Evolutionary conservation across 306 rosid genomes (phyloP), one percentile per base, ranked within the genome.

Genomic region (Dryas alaskensis): DNA sequence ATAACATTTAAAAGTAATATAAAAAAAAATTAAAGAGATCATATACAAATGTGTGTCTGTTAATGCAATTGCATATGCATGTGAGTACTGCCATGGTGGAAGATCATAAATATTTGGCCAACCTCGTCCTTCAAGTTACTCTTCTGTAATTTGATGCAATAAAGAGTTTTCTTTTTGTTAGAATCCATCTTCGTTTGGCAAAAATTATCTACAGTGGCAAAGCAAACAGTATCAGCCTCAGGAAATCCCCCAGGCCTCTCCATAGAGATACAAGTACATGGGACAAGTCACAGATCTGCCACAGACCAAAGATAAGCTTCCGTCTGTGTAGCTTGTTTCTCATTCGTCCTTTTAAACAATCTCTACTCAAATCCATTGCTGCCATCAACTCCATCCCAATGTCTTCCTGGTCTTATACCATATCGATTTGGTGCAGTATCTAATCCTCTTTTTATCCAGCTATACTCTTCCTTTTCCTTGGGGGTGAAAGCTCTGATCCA

Each of bases 271-370:
- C 22, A 25, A 27, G 11, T 19, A 39, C 44, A 13, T 3, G 54
- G 54, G 54, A 78, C 77, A 77, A 27, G 48, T 86, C 74, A 86
- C 97, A 94, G 91, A 87, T 94, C 97, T 50, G 98, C 81, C 45
- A 91, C 92, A 10, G 95, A 94, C 97, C 97, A 94, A 16, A 91
- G 89, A 79, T 91, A 88, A 55, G 98, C 98, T 83, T 94, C 98
- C 67, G 70, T 86, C 64, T 94, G 90, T 49, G 80, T 84, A 19
- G 96, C 96, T 79, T 75, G 91, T 72, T 76, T 92, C 80, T 91
- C 92, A 37, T 89, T 94, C 80, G 50, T 84, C 81, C 96, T 84
- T 81, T 83, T 92, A 68, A 94, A 86, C 80, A 86, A 2, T 73
- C 60, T 82, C 77, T 92, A 89, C 87, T 94, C 97, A 42, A 73